These are phyloP conservation scores for Moesziomyces aphidis DNA, from an alignment of 1,284 basidiomycete genomes.

Conservation along the genomic window DNA sequence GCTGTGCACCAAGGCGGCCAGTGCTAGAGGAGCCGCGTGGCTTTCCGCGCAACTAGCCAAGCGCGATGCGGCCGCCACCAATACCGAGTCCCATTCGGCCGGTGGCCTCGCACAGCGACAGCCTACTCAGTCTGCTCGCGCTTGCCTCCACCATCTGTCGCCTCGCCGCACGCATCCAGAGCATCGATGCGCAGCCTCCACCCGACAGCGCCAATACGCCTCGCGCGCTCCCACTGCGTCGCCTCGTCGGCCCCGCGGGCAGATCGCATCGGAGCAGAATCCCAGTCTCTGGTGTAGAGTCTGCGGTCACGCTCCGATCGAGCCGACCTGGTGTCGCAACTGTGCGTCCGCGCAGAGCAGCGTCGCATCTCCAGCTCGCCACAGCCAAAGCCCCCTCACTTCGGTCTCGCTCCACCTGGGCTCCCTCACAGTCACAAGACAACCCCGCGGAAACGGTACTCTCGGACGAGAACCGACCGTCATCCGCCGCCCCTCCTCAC, in stretches of 20 bases:
- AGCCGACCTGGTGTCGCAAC: no score
- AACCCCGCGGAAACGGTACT: background rate
- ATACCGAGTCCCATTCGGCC: constrained; percentile 13
- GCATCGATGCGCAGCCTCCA: constrained; percentile 5
- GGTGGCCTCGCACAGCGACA: constrained; percentile 11
- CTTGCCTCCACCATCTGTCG: constrained; percentile 25
- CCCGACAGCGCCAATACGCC: no score
- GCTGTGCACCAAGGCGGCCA: constrained; percentile 8
- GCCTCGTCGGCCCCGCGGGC: background rate
- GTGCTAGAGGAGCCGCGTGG: constrained; percentile 18
- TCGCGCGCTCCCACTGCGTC: background rate
- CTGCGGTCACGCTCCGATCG: no score
- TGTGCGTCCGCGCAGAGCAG: no score
- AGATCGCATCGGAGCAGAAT: background rate
- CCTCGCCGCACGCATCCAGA: constrained; percentile 26
- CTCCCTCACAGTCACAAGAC: no score
- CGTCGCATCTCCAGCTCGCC: no score
- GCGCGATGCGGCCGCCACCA: constrained; percentile 38
- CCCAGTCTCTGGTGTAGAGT: no score
- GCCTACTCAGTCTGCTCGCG: constrained; percentile 12
- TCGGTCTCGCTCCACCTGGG: no score
- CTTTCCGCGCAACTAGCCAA: constrained; percentile 16
- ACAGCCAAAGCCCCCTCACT: no score
- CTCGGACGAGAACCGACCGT: background rate
- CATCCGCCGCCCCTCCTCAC: no score